These are phyloP conservation scores for Carex pumila DNA, from an alignment of 176 grass and related monocot species.

Conservation along the genomic window DNA sequence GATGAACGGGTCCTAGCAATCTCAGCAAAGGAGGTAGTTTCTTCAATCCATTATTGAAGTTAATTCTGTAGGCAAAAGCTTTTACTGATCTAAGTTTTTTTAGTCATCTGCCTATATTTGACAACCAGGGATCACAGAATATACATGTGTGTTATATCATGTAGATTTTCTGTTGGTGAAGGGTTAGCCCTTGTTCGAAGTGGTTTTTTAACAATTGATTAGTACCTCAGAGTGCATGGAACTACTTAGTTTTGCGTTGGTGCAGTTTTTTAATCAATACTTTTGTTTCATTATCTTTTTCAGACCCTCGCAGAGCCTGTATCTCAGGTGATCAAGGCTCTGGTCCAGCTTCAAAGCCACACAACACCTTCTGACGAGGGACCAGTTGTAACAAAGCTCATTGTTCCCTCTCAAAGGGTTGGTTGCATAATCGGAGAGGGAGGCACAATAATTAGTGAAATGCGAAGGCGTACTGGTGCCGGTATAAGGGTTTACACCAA, in stretches of 20 bases:
- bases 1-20: conserved; percentile 75
- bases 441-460: conserved; percentile 89
- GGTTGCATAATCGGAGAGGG: conserved; percentile 93
- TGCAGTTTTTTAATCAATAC: not conserved
- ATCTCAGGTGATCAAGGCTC: conserved; percentile 84
- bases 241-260: not conserved
- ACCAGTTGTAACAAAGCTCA: conserved; percentile 61
- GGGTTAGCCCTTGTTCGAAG: too few relatives aligned
- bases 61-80: not conserved
- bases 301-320: conserved; percentile 62
- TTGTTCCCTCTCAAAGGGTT: conserved; percentile 87
- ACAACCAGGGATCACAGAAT: not conserved
- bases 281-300: conserved; percentile 19
- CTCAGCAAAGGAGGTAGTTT: conserved; percentile 84
- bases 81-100: not conserved
- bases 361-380: conserved; percentile 58
- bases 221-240: not conserved
- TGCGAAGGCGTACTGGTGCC: conserved; percentile 80
- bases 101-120: not conserved
- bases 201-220: not conserved
- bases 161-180: too few relatives aligned
- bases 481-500: conserved; percentile 90
- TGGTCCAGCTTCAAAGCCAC: conserved; percentile 64
- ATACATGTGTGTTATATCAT: not conserved
- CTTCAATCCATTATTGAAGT: conserved; percentile 6